Base-by-base conservation (phyloP, 192 early-diverging fungal genomes). In the Gamsiella multidivaricata region DNA sequence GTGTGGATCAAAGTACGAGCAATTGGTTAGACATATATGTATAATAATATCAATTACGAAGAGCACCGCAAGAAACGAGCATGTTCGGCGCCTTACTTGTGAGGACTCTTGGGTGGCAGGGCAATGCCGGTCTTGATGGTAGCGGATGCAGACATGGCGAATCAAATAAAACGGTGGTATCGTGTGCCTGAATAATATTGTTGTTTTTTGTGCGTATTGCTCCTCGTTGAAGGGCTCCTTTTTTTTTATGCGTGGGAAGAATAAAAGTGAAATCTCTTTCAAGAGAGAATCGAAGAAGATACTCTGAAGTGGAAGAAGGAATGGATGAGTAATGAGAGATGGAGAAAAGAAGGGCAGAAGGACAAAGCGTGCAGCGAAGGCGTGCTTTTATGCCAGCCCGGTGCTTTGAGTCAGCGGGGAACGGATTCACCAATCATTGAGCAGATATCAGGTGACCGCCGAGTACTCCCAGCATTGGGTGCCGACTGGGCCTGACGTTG, bases 81-180 rank as follows among this genome's bases (percentile, higher is more conserved):
- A 12, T 0, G 34, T 42, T 54, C n/a, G n/a, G n/a, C n/a, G 26
- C 14, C 63, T 61, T 78, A 78, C 74, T 78, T 78, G 65, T 69
- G 45, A n/a, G 59, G 42, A 61, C 32, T 64, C 74, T 78, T 78
- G 42, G 74, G 74, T 53, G 74, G 74, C 59, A 78, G 50, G 65
- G 74, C 74, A 47, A 78, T 68, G 59, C 74, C 74, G 58, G 74
- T 66, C 61, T 78, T 78, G 39, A 78, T 78, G 74, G 74, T 78
- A 64, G 74, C 66, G 1, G 74, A 65, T 5, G 74, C 26, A 8
- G 74, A 78, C 74, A 78, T 78, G 65, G 39, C 25, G 45, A 61
- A 17, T 34, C 37, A n/a, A 5, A 49, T 25, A 9, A 14, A 11
- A 4, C 5, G 31, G 54, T 37, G 18, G 34, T 34, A 20, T 33